Percentiles rank a stretch among this genome's conserved stretches.
Conservation (phyloP, 176 grass and related monocot species). For the Paspalum vaginatum region DNA sequence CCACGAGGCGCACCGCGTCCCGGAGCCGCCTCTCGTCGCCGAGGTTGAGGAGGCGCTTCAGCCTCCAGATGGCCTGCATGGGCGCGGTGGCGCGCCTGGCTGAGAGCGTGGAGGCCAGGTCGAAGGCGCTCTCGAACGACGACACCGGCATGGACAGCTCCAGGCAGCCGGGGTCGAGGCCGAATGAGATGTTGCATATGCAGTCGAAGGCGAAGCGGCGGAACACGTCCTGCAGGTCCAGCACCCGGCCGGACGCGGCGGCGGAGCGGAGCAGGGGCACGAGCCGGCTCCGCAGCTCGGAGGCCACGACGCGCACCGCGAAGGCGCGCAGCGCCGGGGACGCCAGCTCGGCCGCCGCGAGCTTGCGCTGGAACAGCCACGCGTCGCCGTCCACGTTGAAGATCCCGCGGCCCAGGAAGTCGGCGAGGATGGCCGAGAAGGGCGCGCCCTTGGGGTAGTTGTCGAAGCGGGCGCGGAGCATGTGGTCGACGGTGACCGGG, state of each 20-base stretch:
- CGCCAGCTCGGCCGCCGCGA: slow-evolving; percentile 61
- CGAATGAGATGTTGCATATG: slow-evolving; percentile 85
- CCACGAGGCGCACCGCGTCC: slow-evolving; percentile 54
- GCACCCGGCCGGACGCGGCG: background rate
- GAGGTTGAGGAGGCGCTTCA: slow-evolving; percentile 69
- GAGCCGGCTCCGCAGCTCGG: slow-evolving; percentile 61
- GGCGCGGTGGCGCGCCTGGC: slow-evolving; percentile 62
- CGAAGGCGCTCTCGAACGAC: slow-evolving; percentile 63
- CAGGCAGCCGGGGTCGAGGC: slow-evolving; percentile 68
- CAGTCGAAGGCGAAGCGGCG: slow-evolving; percentile 78
- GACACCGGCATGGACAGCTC: slow-evolving; percentile 63
- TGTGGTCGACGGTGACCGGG: slow-evolving; percentile 73
- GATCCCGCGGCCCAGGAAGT: slow-evolving; percentile 87
- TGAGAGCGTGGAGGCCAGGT: slow-evolving; percentile 67
- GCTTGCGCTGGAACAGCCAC: slow-evolving; percentile 78
- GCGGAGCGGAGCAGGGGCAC: slow-evolving; percentile 66
- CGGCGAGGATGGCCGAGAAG: slow-evolving; percentile 75
- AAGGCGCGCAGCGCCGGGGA: slow-evolving; percentile 51
- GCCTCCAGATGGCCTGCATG: slow-evolving; percentile 53
- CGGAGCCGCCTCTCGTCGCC: slow-evolving; percentile 65
- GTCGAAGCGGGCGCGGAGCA: slow-evolving; percentile 62
- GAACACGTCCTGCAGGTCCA: slow-evolving; percentile 87
- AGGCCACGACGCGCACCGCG: slow-evolving; percentile 48
- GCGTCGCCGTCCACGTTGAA: slow-evolving; percentile 83
- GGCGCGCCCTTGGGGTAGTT: slow-evolving; percentile 85